Evolutionary conservation across 1,139 yeast genomes (phyloP).

Genomic region (Protomyces gravidus): DNA sequence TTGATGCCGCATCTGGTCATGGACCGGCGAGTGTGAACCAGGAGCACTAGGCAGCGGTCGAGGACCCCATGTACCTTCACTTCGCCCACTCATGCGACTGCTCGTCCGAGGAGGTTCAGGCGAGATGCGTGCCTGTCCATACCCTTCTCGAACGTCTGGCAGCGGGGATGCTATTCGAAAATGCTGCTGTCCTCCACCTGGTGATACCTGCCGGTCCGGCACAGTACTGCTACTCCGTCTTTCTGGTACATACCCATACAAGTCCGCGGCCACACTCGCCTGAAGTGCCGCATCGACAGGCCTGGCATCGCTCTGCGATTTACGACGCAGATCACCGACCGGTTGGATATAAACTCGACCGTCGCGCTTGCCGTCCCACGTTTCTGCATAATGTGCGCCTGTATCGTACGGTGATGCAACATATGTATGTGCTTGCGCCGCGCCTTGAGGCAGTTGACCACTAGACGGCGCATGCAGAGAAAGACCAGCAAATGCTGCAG

Average conservation of each 20-base stretch:
- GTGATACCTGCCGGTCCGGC: neutral
- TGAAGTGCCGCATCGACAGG: neutral
- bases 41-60: neutral
- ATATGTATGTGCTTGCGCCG: neutral
- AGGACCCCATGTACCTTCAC: neutral
- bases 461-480: neutral
- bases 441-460: neutral
- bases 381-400: constrained; percentile 10
- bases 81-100: neutral
- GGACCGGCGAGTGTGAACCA: neutral
- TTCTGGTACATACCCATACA: neutral
- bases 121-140: neutral
- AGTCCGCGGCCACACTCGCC: neutral
- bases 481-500: neutral
- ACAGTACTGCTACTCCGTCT: neutral
- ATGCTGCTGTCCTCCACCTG: neutral
- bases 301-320: neutral
- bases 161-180: neutral
- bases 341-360: neutral
- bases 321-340: constrained; percentile 18
- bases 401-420: constrained; percentile 7
- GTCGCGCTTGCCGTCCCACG: constrained; percentile 17
- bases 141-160: neutral
- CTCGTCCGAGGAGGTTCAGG: neutral
- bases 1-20: neutral